Evolutionary conservation across 257 asterid species (phyloP), one percentile per base, ranked within the genome.

Genomic region (Solanum medicagineum): DNA sequence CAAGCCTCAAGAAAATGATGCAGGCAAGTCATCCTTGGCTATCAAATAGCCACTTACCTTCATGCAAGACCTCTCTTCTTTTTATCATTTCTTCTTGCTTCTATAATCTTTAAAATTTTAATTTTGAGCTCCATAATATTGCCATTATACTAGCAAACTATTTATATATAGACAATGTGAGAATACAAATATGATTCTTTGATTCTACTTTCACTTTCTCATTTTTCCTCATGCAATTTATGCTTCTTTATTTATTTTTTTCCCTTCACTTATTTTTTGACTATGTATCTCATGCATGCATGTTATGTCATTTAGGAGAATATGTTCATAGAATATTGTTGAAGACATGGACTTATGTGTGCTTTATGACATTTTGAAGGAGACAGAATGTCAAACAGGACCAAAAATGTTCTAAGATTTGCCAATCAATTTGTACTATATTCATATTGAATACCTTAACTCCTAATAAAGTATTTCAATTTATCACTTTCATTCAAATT

Each of bases 1-100:
- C 26, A 24, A 84, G 6, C 51, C 57, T 82, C 56, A 17, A 7
- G 16, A 7, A 9, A 87, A 68, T 87, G 85, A 87, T 74, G 91
- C 90, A 89, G 93, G 93, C 93, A 93, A 93, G 94, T 91, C 94
- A 93, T 93, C 96, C 93, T 91, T 91, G 96, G 96, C 94, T 93
- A 90, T 90, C 94, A 84, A 90, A 93, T 26, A 80, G 86, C 54
- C 89, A 81, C 92, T 90, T 84, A 53, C 89, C 89, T 82, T 84
- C 92, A 89, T 89, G 86, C 60, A 69, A 87, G 89, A 84, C 90
- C 85, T 60, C 87, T 86, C 91, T 82, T 85, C 86, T 47, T 80
- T 84, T 0, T 68, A 47, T 49, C 22, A 81, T 81, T 81, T 81
- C 36, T 81, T 65, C 74, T 36, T 81, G 65, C 29, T 59, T 59